Conservation (phyloP, 768 basidiomycete species). For the Amanita rubescens region DNA sequence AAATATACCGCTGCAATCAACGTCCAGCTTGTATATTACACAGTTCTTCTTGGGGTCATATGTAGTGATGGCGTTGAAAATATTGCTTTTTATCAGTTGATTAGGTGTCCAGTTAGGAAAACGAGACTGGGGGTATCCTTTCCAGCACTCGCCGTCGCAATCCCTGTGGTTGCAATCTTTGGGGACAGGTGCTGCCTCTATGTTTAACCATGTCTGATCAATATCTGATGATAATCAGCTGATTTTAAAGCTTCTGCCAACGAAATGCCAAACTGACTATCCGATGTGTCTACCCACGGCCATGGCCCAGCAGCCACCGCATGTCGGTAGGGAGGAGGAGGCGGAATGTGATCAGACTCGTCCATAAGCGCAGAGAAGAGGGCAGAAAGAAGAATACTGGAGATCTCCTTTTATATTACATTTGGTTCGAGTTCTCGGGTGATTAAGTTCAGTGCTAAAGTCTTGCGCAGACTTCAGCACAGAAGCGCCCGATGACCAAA, state of each 20-base stretch:
- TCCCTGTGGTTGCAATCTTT: too few species aligned
- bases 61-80: conserved; percentile 26
- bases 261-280: conserved; percentile 19
- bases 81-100: conserved; percentile 36
- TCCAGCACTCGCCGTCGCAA: conserved; percentile 36
- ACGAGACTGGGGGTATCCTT: conserved; percentile 33
- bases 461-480: too few species aligned
- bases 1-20: conserved; percentile 31
- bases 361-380: too few species aligned
- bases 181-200: conserved; percentile 29
- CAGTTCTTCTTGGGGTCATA: conserved; percentile 21
- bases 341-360: too few species aligned
- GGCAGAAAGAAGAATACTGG: too few species aligned
- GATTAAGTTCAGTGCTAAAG: too few species aligned
- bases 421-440: too few species aligned
- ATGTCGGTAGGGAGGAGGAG: conserved; percentile 35
- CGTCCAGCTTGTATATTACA: conserved; percentile 33
- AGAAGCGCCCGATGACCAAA: too few species aligned
- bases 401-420: too few species aligned
- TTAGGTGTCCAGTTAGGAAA: conserved; percentile 51
- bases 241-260: not conserved
- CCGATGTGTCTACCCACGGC: conserved; percentile 38
- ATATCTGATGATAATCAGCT: not conserved
- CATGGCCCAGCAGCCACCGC: conserved; percentile 39
- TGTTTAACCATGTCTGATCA: conserved; percentile 30